Conservation (phyloP, 2,329 filamentous ascomycete genomes). For the Pseudocercospora fijiensis region DNA sequence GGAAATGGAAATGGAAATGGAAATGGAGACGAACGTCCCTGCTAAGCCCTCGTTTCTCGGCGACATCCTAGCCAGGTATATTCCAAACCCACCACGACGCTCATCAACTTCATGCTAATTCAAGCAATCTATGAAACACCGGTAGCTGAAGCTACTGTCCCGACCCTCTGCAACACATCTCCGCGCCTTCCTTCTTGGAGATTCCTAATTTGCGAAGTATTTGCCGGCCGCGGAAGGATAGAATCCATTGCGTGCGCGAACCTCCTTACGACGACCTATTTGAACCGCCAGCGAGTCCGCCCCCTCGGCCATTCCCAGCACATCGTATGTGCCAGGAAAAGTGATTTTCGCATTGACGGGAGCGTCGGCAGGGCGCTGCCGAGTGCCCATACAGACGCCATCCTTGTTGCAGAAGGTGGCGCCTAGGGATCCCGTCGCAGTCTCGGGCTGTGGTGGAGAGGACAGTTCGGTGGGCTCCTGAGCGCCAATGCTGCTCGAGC, state of each 20-base stretch:
- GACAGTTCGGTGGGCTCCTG: background rate
- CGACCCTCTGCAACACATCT: background rate
- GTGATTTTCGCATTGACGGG: slow-evolving; percentile 9
- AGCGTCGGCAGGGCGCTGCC: background rate
- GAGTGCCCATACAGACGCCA: slow-evolving; percentile 3
- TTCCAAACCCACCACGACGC: background rate
- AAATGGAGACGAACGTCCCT: background rate
- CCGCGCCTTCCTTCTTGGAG: slow-evolving; percentile 1
- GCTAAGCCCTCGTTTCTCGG: slow-evolving; percentile 8
- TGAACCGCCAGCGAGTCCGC: slow-evolving; percentile 12
- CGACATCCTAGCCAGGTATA: slow-evolving; percentile 8
- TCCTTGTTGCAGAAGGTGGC: slow-evolving; percentile 13
- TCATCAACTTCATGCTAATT: background rate
- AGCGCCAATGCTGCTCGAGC: background rate
- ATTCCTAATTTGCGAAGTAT: background rate
- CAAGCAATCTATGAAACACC: background rate
- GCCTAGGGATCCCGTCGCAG: background rate
- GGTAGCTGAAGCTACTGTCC: background rate
- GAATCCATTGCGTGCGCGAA: background rate
- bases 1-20: background rate
- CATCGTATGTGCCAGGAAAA: slow-evolving; percentile 7
- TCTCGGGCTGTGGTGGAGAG: background rate
- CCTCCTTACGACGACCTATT: background rate
- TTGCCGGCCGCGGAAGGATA: background rate
- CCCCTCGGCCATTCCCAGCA: slow-evolving; percentile 3